phyloP scores from a whole-genome alignment of 2,329 filamentous ascomycete genomes.

The Fusarium gaditjirri region DNA sequence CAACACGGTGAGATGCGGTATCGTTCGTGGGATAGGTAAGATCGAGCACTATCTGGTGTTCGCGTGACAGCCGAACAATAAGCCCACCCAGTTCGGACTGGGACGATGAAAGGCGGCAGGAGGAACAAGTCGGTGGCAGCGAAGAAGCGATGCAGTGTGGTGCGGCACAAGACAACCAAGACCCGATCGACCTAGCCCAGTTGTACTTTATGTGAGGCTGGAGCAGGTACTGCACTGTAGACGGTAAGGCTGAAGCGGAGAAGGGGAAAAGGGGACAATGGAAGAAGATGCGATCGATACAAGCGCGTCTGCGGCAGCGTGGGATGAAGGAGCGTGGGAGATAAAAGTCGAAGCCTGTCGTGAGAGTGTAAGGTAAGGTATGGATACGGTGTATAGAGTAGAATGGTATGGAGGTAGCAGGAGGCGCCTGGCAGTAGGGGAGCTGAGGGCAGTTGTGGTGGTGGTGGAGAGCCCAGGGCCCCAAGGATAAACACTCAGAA shows the following conservation, averaged over 20 bases:
- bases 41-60: conserved; percentile 37
- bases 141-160: conserved; percentile 39
- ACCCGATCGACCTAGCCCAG: conserved; percentile 22
- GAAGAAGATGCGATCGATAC: conserved; percentile 34
- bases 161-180: conserved; percentile 42
- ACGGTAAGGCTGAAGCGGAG: conserved; percentile 32
- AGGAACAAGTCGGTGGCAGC: conserved; percentile 43
- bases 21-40: conserved; percentile 30
- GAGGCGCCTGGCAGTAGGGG: conserved; percentile 41
- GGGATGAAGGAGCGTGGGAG: conserved; percentile 45
- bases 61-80: conserved; percentile 45
- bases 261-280: conserved; percentile 30
- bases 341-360: conserved; percentile 45
- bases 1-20: conserved; percentile 21
- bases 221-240: conserved; percentile 36
- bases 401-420: conserved; percentile 28
- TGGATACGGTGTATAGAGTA: conserved; percentile 26
- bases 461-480: conserved; percentile 26
- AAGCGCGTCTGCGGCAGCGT: conserved; percentile 40
- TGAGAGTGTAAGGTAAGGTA: conserved; percentile 34
- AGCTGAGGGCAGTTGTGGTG: conserved; percentile 39
- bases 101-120: conserved; percentile 32
- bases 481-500: conserved; percentile 11
- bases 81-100: conserved; percentile 38
- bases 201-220: conserved; percentile 36